Conservation (phyloP, 148 eudicot species). For the Vaccinium macrocarpon region DNA sequence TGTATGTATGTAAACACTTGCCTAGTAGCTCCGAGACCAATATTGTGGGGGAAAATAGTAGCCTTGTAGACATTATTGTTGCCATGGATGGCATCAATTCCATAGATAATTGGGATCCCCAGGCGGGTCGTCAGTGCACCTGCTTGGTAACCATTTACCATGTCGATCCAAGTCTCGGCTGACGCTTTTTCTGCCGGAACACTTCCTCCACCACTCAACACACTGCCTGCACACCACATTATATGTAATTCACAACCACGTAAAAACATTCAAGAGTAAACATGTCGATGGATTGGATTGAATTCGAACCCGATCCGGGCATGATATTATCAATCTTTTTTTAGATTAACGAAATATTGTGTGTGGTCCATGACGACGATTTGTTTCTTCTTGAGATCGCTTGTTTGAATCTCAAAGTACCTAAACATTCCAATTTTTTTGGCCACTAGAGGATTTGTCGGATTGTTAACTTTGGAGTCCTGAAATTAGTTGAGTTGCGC, state of each 20-base stretch:
- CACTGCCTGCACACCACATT: not conserved
- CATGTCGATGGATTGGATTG: not conserved
- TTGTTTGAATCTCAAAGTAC: too few species aligned
- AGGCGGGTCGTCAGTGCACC: not conserved
- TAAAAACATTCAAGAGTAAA: too few species aligned
- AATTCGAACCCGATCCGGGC: not conserved
- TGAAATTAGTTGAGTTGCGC: too few species aligned
- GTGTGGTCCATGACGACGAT: too few species aligned
- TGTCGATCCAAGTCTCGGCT: not conserved
- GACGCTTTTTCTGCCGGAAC: not conserved
- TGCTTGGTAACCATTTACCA: not conserved
- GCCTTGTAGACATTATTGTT: not conserved
- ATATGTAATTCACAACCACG: not conserved
- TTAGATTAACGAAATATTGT: too few species aligned
- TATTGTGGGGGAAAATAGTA: not conserved
- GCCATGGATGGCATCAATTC: not conserved
- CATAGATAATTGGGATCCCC: not conserved
- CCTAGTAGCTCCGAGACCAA: not conserved
- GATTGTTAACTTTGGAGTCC: too few species aligned
- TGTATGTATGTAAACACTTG: not conserved
- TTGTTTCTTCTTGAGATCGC: too few species aligned
- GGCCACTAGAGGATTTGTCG: too few species aligned
- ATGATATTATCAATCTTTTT: too few species aligned
- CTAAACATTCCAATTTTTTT: too few species aligned
- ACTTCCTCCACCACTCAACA: not conserved